A percentile compares a stretch with the other conserved stretches of the same genome.
Conservation (phyloP, 768 basidiomycete genomes). For the Collybiopsis luxurians region DNA sequence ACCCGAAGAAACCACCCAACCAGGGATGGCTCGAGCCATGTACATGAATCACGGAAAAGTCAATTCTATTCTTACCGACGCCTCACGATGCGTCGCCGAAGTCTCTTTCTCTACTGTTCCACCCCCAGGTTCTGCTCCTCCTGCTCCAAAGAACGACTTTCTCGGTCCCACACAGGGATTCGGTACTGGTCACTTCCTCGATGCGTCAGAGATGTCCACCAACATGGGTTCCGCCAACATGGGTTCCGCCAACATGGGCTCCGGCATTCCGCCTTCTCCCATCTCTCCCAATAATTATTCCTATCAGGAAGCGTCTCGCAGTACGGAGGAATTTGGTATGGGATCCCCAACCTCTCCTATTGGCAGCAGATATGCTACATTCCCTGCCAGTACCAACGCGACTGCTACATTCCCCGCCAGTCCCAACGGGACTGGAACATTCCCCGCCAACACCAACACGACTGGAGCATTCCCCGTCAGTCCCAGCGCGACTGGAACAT, state of each 20-base stretch:
- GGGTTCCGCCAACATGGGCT: slow-evolving; percentile 8
- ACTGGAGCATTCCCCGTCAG: too few relatives aligned
- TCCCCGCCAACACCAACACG: slow-evolving; percentile 51
- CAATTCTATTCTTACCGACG: slow-evolving; percentile 60
- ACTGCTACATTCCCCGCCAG: too few relatives aligned
- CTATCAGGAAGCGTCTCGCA: neutral
- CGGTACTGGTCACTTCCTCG: slow-evolving; percentile 23
- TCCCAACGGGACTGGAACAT: slow-evolving; percentile 20
- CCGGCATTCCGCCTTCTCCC: slow-evolving; percentile 11
- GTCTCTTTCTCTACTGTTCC: slow-evolving; percentile 47
- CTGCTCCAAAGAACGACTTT: slow-evolving; percentile 11
- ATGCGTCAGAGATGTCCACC: slow-evolving; percentile 17
- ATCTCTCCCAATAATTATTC: slow-evolving; percentile 1
- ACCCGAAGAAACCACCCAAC: slow-evolving; percentile 74
- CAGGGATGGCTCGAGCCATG: slow-evolving; percentile 70
- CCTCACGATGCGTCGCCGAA: slow-evolving; percentile 51
- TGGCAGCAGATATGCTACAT: slow-evolving; percentile 63
- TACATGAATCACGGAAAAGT: slow-evolving; percentile 70
- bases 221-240: slow-evolving; percentile 11
- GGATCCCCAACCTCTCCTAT: slow-evolving; percentile 17
- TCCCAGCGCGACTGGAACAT: slow-evolving; percentile 20
- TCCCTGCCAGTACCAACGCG: slow-evolving; percentile 51
- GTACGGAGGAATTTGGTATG: slow-evolving; percentile 42
- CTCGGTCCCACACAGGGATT: slow-evolving; percentile 29
- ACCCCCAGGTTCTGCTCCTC: slow-evolving; percentile 17